phyloP scores from a whole-genome alignment of 164 flowering plant genomes.

The Aristolochia contorta region DNA sequence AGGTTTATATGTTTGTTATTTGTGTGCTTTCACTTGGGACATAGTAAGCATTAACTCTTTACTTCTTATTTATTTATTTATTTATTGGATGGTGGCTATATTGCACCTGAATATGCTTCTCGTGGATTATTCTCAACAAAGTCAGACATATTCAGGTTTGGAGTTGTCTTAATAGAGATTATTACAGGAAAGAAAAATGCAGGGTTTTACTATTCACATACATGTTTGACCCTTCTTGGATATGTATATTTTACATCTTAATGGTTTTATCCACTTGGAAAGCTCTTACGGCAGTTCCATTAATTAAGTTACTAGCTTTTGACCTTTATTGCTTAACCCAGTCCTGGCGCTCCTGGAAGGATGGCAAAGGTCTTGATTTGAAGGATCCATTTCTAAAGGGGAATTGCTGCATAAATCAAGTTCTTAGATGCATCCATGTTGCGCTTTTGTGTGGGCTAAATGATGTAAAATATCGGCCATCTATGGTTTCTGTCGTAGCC shows the following conservation, averaged over 20 bases:
- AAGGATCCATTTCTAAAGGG: background rate
- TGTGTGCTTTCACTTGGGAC: background rate
- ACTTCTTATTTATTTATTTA: background rate
- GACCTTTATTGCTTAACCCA: background rate
- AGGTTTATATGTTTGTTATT: background rate
- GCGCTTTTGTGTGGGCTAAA: slow-evolving; percentile 6
- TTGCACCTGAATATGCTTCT: background rate
- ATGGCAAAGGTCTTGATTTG: slow-evolving; percentile 1
- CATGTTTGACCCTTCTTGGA: background rate
- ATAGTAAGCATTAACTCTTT: background rate
- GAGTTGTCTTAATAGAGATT: background rate
- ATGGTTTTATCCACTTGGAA: background rate
- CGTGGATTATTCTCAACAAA: background rate
- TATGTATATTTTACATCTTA: background rate
- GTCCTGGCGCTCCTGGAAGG: background rate
- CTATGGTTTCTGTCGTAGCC: background rate
- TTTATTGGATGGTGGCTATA: background rate
- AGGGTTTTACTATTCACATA: background rate
- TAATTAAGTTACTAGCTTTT: background rate
- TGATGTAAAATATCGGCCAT: slow-evolving; percentile 3
- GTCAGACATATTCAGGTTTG: background rate
- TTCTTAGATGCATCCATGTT: slow-evolving; percentile 3
- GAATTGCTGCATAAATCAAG: background rate
- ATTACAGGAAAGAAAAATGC: background rate
- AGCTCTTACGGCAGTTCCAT: background rate